Conservation (phyloP, 129 eudicot species). For the Pulicaria dysenterica region DNA sequence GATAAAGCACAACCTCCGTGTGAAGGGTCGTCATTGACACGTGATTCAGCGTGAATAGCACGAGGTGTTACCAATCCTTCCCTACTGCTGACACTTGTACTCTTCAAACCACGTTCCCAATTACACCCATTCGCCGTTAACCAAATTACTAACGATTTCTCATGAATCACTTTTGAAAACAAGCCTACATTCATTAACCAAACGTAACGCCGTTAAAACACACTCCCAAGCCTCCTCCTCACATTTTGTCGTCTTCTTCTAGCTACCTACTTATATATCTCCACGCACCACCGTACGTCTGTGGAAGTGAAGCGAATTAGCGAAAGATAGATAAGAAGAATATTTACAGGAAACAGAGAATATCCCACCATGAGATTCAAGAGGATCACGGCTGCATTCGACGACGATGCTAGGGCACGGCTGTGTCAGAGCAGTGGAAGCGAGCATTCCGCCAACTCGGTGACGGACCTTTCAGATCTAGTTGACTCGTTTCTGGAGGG, state of each 20-base stretch:
- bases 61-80: conserved; percentile 21
- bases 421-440: conserved; percentile 51
- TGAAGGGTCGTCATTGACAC: conserved; percentile 30
- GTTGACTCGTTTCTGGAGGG: conserved; percentile 45
- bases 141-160: not conserved
- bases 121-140: conserved; percentile 5
- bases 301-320: not conserved
- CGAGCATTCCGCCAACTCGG: conserved; percentile 41
- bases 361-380: conserved; percentile 41
- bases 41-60: conserved; percentile 38
- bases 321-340: conserved; percentile 1
- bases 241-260: conserved; percentile 30
- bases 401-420: conserved; percentile 52
- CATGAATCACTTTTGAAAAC: not conserved
- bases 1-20: conserved; percentile 31
- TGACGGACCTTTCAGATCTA: conserved; percentile 34
- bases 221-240: conserved; percentile 47
- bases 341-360: conserved; percentile 20
- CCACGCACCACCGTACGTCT: not conserved
- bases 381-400: conserved; percentile 42
- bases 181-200: conserved; percentile 18
- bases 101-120: conserved; percentile 4
- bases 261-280: conserved; percentile 24
- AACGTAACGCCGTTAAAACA: conserved; percentile 26
- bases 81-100: conserved; percentile 17